Evolutionary conservation across 2,329 filamentous ascomycete species (phyloP).

Genomic region (Aurifilum marmelostoma): DNA sequence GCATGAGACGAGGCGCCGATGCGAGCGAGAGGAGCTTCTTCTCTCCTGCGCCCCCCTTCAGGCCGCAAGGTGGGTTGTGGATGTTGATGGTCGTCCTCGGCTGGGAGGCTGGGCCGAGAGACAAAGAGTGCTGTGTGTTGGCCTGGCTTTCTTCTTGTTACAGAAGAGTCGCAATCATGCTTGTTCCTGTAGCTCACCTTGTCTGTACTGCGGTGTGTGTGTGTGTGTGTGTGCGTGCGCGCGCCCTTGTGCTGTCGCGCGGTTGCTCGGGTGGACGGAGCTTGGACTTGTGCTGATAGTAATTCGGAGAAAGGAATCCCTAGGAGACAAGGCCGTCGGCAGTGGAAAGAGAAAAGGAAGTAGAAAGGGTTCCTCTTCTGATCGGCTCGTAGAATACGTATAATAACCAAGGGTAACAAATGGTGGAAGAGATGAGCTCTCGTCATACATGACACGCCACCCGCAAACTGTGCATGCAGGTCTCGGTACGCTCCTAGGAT

Average conservation of each 20-base stretch:
- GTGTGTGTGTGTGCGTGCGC: too few relatives aligned
- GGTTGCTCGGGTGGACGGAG: too few relatives aligned
- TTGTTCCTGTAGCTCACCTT: background rate
- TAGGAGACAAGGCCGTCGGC: background rate
- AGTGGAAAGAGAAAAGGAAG: background rate
- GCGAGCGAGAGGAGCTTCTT: background rate
- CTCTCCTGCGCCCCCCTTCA: background rate
- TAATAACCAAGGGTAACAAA: background rate
- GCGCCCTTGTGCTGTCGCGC: too few relatives aligned
- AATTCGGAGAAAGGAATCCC: background rate
- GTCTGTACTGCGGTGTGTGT: background rate
- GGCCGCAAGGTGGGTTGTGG: background rate
- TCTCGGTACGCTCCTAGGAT: background rate
- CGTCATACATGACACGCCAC: background rate
- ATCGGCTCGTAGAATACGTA: background rate
- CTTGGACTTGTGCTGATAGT: background rate
- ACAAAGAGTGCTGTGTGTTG: too few relatives aligned
- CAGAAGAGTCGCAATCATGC: background rate
- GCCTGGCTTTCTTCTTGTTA: background rate
- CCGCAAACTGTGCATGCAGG: conserved; percentile 7
- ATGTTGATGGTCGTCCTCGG: background rate
- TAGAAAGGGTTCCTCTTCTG: background rate
- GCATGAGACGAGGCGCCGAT: background rate
- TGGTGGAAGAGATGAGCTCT: background rate
- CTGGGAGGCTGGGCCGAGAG: background rate